A percentile compares a stretch with the other conserved stretches of the same genome.
Conservation (phyloP, 805 yeast genomes). For the Danielia reshetovae region DNA sequence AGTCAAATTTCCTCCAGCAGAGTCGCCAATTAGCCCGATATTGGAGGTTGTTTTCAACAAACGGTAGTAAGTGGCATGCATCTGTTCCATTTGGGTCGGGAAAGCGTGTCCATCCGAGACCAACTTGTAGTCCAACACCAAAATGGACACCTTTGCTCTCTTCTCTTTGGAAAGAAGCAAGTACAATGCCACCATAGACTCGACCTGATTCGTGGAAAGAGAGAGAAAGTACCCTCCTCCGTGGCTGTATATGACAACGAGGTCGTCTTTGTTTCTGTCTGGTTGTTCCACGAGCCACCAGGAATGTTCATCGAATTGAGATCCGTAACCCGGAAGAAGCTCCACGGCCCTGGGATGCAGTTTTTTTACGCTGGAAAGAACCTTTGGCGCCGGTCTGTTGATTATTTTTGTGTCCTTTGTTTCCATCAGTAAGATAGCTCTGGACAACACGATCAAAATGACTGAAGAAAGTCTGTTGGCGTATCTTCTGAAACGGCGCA, state of each 20-base stretch:
- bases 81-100: conserved; percentile 26
- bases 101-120: conserved; percentile 23
- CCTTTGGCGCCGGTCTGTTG: neutral
- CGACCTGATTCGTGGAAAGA: neutral
- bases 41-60: conserved; percentile 20
- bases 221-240: conserved; percentile 1
- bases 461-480: neutral
- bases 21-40: conserved; percentile 32
- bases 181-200: neutral
- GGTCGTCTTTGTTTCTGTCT: neutral
- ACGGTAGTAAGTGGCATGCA: conserved; percentile 20
- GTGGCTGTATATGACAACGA: conserved; percentile 1
- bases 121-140: conserved; percentile 10
- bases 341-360: neutral
- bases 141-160: neutral
- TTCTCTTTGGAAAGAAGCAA: neutral
- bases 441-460: neutral
- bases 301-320: neutral
- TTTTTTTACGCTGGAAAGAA: neutral
- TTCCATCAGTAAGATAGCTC: neutral
- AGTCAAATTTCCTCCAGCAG: conserved; percentile 35
- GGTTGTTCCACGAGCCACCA: conserved; percentile 1
- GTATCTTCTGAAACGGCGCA: neutral
- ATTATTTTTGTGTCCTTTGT: neutral
- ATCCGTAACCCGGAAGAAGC: neutral